Percentiles rank a stretch among this genome's conserved stretches.
Evolutionary conservation across 202 grass and related monocot genomes (phyloP).

Genomic region (Cymbopogon flexuosus): DNA sequence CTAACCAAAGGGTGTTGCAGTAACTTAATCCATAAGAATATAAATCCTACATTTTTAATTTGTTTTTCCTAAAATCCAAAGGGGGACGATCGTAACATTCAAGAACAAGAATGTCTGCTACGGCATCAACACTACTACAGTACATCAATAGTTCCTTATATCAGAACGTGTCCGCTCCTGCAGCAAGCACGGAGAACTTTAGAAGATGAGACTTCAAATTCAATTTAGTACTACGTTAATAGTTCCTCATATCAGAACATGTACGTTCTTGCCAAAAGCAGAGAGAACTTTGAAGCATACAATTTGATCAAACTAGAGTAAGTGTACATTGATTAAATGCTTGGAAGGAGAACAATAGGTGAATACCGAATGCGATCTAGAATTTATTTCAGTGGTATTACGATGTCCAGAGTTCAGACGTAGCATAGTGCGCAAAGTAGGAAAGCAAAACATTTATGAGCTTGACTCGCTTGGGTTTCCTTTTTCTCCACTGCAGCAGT

Average conservation of each 20-base stretch:
- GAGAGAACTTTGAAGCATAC: background rate
- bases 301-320: background rate
- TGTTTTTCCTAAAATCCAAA: background rate
- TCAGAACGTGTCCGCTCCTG: background rate
- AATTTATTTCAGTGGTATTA: background rate
- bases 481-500: slow-evolving; percentile 81
- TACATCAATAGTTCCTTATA: background rate
- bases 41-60: background rate
- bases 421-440: background rate
- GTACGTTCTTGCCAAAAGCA: background rate
- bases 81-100: background rate
- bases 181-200: background rate
- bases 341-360: background rate
- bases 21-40: background rate
- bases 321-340: background rate
- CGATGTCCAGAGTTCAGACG: background rate
- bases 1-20: too few relatives aligned
- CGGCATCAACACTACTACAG: background rate
- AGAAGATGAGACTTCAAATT: background rate
- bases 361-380: background rate
- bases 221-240: background rate
- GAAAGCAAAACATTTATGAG: slow-evolving; percentile 1
- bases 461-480: slow-evolving; percentile 31
- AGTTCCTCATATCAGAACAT: background rate
- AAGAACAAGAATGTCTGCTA: background rate